Conservation (phyloP, 306 rosid species). For the Sesbania bispinosa region DNA sequence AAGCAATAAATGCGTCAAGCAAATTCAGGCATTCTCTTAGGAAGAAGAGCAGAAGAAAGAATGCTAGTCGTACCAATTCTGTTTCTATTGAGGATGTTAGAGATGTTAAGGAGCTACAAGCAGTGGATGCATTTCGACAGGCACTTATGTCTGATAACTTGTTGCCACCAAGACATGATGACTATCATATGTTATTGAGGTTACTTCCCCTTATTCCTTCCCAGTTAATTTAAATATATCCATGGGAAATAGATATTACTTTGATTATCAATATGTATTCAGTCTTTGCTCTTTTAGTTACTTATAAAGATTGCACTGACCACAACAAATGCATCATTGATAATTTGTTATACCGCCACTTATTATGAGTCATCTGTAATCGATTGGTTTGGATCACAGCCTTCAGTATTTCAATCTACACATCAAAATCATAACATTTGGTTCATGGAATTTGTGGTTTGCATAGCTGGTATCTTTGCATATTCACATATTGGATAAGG, state of each 20-base stretch:
- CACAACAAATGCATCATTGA: neutral
- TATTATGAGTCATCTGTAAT: neutral
- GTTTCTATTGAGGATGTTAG: slow-evolving; percentile 86
- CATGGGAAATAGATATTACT: neutral
- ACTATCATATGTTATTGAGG: slow-evolving; percentile 83
- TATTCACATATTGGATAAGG: no score
- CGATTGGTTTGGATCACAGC: neutral
- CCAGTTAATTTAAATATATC: neutral
- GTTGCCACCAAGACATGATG: slow-evolving; percentile 71
- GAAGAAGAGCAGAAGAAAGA: slow-evolving; percentile 60
- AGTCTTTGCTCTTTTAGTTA: neutral
- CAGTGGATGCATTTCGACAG: slow-evolving; percentile 73
- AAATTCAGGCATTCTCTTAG: slow-evolving; percentile 77
- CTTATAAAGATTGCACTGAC: neutral
- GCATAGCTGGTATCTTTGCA: neutral
- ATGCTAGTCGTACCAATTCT: slow-evolving; percentile 29
- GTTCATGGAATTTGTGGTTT: neutral
- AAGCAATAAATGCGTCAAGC: slow-evolving; percentile 82
- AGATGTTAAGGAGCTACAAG: slow-evolving; percentile 70
- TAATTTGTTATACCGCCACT: neutral
- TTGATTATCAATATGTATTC: neutral
- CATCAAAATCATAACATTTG: neutral
- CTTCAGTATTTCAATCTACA: neutral
- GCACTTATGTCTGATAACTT: slow-evolving; percentile 61
- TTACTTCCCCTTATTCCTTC: slow-evolving; percentile 13